Evolutionary conservation across 306 rosid species (phyloP).

Genomic region (Medicago arabica): DNA sequence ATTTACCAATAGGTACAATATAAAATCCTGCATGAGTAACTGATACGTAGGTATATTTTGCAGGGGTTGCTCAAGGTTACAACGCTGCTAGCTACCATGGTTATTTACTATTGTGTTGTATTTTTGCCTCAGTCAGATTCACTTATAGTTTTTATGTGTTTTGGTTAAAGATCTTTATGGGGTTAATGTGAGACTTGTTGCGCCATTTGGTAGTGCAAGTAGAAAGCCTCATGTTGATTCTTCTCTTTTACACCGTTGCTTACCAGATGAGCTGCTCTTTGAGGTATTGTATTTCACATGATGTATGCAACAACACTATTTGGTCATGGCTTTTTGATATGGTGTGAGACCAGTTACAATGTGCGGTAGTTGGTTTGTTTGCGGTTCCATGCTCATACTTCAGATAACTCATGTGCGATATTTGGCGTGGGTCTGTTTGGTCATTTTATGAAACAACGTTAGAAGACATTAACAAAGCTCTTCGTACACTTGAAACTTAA

Average conservation of each 20-base stretch:
- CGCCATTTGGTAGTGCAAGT: conserved; percentile 89
- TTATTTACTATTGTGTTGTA: background rate
- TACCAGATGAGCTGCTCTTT: conserved; percentile 88
- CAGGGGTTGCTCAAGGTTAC: conserved; percentile 52
- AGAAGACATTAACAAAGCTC: background rate
- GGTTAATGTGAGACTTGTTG: conserved; percentile 90
- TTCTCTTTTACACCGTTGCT: conserved; percentile 68
- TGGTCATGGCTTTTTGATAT: conserved; percentile 21
- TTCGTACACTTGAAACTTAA: background rate
- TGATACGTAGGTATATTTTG: background rate
- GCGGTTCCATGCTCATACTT: conserved; percentile 11
- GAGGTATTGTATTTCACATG: conserved; percentile 71
- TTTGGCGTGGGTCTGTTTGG: conserved; percentile 7
- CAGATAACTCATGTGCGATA: conserved; percentile 5
- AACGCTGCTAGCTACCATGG: background rate
- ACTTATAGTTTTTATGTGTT: conserved; percentile 49
- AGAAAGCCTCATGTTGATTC: conserved; percentile 76
- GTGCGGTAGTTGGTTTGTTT: conserved; percentile 14
- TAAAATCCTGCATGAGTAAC: background rate
- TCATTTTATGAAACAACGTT: conserved; percentile 12
- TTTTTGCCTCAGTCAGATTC: conserved; percentile 1
- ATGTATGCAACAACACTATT: conserved; percentile 5
- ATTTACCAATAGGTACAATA: too few species aligned
- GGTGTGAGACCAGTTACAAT: background rate
- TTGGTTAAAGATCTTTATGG: conserved; percentile 88